Evolutionary conservation across 208 protist species (phyloP).

Genomic region (Leishmania gerbilli): DNA sequence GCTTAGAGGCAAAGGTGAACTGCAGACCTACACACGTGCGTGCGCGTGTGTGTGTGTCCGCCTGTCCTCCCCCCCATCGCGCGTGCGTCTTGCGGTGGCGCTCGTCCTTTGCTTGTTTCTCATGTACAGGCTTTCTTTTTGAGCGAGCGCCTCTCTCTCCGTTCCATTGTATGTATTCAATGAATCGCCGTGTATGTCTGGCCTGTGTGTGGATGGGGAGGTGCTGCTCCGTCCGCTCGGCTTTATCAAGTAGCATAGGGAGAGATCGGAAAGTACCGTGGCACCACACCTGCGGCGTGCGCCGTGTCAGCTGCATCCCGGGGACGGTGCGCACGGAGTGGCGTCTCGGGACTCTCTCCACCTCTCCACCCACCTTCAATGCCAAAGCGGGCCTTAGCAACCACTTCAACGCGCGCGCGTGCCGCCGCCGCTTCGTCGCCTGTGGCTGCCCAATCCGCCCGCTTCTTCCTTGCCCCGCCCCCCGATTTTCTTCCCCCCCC

Average conservation of each 20-base stretch:
- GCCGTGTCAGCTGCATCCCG: neutral
- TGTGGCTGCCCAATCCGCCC: neutral
- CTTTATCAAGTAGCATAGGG: neutral
- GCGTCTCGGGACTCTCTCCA: too few species aligned
- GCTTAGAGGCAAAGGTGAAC: neutral
- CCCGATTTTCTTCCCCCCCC: neutral
- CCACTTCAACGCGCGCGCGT: neutral
- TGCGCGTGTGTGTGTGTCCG: neutral
- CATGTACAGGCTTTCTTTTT: conserved; percentile 14
- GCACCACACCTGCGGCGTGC: neutral
- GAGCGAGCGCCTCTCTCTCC: conserved; percentile 2
- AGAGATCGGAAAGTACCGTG: neutral
- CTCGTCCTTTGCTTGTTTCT: conserved; percentile 2
- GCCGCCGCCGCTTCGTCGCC: neutral
- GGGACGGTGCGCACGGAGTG: neutral
- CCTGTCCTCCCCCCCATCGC: neutral
- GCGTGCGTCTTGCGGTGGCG: neutral
- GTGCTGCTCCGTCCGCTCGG: neutral
- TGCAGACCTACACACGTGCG: neutral
- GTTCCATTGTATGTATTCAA: conserved; percentile 5
- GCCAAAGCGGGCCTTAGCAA: neutral
- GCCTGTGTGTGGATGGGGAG: neutral
- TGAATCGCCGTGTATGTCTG: conserved; percentile 2
- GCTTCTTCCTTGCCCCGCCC: neutral
- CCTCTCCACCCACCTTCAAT: neutral